These are phyloP conservation scores for Diaporthe ampelina DNA, from an alignment of 2,329 filamentous ascomycete genomes.

Conservation along the genomic window DNA sequence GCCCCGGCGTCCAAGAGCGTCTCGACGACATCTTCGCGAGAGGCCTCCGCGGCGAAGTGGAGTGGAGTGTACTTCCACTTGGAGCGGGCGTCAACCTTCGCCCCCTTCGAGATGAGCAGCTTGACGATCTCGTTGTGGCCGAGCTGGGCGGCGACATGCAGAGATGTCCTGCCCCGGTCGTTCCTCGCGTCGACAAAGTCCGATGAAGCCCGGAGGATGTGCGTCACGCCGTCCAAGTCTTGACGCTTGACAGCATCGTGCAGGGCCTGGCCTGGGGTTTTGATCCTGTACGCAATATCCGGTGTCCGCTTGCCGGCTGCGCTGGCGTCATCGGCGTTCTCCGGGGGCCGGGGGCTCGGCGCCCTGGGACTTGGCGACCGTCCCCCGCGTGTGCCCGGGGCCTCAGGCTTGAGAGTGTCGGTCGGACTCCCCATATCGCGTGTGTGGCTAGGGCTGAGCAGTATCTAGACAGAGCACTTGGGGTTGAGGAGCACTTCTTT, in stretches of 20 bases:
- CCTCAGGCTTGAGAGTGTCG: not conserved
- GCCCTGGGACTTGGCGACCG: not conserved
- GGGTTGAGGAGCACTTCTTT: too few relatives aligned
- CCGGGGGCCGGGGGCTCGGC: not conserved
- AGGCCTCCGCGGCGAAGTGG: not conserved
- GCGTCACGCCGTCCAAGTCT: not conserved
- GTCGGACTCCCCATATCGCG: not conserved
- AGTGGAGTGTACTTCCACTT: not conserved
- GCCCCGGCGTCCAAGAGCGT: not conserved
- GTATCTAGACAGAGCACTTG: too few relatives aligned
- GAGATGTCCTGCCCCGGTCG: not conserved
- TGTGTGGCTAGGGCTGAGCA: not conserved
- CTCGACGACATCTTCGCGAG: not conserved
- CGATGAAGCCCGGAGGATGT: not conserved
- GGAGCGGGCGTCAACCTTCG: not conserved
- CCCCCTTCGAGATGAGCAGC: not conserved
- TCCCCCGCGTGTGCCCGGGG: too few relatives aligned
- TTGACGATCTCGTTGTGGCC: not conserved
- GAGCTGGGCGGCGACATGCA: not conserved
- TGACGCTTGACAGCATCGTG: not conserved
- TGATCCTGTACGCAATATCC: not conserved
- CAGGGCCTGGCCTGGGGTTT: not conserved
- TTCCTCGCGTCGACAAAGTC: not conserved
- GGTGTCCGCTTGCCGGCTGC: not conserved
- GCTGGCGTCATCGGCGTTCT: not conserved